Conservation (phyloP, 2,329 filamentous ascomycete genomes). For the Alternaria rosae region DNA sequence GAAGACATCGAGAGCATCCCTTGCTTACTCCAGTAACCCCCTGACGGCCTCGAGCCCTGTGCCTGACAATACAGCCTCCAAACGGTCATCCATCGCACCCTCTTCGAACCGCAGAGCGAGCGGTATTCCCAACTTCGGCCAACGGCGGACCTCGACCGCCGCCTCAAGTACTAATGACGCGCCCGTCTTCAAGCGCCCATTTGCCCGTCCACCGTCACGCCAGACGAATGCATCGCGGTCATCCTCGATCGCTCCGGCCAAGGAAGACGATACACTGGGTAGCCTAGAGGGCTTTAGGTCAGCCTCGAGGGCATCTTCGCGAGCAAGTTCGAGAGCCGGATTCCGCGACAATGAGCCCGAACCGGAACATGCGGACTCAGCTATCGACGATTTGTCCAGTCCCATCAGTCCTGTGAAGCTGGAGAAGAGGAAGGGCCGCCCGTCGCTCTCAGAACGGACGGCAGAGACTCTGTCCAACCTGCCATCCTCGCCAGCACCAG, state of each 20-base stretch:
- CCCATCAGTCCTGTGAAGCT: slow-evolving; percentile 18
- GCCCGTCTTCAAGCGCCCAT: slow-evolving; percentile 48
- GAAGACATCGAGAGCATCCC: slow-evolving; percentile 42
- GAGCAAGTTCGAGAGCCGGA: slow-evolving; percentile 46
- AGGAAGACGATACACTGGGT: slow-evolving; percentile 51
- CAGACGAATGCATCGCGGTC: slow-evolving; percentile 35
- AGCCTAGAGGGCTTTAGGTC: slow-evolving; percentile 54
- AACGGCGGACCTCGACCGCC: slow-evolving; percentile 18
- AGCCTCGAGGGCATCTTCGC: slow-evolving; percentile 52
- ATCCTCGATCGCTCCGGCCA: slow-evolving; percentile 15
- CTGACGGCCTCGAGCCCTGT: slow-evolving; percentile 11
- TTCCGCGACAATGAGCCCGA: slow-evolving; percentile 44
- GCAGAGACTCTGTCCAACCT: slow-evolving; percentile 82
- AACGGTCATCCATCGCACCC: slow-evolving; percentile 32
- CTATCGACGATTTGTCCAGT: neutral
- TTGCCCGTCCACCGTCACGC: slow-evolving; percentile 45
- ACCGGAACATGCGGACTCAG: slow-evolving; percentile 21
- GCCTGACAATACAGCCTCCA: slow-evolving; percentile 25
- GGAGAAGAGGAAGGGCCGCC: slow-evolving; percentile 51
- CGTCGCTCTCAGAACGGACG: slow-evolving; percentile 81
- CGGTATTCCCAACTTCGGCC: slow-evolving; percentile 27
- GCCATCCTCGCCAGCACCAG: slow-evolving; percentile 71
- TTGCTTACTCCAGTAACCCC: slow-evolving; percentile 33
- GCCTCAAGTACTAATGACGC: slow-evolving; percentile 26
- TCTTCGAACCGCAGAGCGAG: slow-evolving; percentile 27